phyloP scores from a whole-genome alignment of 2,329 filamentous ascomycete species.

The Septoria petroselini region DNA sequence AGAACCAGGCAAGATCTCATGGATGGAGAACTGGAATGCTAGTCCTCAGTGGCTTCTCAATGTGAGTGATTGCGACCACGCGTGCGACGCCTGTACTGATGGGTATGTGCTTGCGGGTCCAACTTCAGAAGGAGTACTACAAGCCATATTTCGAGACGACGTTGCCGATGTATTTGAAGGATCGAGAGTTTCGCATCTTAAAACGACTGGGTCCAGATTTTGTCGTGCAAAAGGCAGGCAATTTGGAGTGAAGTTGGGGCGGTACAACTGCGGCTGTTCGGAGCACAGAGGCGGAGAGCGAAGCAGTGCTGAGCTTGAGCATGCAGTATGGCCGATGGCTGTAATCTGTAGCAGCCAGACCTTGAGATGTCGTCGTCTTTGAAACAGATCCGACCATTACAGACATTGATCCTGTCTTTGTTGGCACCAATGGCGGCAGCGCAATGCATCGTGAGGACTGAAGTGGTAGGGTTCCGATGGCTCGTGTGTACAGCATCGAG shows the following conservation, averaged over 20 bases:
- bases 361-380: no score
- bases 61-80: background rate
- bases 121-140: slow-evolving; percentile 42
- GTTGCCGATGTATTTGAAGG: slow-evolving; percentile 43
- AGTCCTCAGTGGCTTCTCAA: slow-evolving; percentile 2
- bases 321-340: no score
- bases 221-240: slow-evolving; percentile 11
- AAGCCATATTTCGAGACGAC: slow-evolving; percentile 42
- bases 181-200: slow-evolving; percentile 34
- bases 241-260: background rate
- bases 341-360: no score
- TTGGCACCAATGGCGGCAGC: no score
- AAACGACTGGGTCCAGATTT: slow-evolving; percentile 11
- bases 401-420: no score
- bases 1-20: slow-evolving; percentile 17
- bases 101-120: background rate
- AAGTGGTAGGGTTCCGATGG: no score
- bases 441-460: no score
- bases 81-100: background rate
- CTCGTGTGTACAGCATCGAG: no score
- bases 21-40: slow-evolving; percentile 28
- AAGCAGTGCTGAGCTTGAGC: background rate
- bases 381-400: no score
- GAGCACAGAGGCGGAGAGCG: no score
- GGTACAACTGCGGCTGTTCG: background rate